Evolutionary conservation across 2,329 filamentous ascomycete species (phyloP), one percentile per base, ranked within the genome.

Genomic region (Scolecobasidium constrictum): DNA sequence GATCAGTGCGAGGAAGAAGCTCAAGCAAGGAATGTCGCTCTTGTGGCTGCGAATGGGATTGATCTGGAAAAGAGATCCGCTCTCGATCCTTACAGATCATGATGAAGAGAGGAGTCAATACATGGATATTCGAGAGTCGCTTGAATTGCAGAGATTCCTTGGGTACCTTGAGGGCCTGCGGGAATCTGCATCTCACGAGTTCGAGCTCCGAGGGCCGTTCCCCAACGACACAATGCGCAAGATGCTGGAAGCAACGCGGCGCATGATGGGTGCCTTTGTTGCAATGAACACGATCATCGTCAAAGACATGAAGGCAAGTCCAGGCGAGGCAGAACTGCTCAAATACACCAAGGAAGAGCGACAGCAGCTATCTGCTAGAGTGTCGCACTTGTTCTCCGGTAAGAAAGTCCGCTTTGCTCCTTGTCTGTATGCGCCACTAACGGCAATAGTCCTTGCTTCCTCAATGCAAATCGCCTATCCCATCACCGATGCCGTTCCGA

Each of bases 401-500:
- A 57, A 51, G n/a, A n/a, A n/a, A n/a, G 68, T 21, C 22, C 11
- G 19, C 6, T n/a, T n/a, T 19, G 37, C 23, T 15, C 34, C 13
- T 23, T 41, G 36, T 20, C 19, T 5, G 9, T 26, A 18, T 4
- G 18, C 18, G 5, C 17, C 28, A 41, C 54, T 59, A 38, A 56
- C 33, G 3, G 28, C 12, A 19, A 13, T 40, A 59, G 92, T 96
- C 4, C 75, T 98, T 48, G 92, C 92, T 2, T 92, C 84, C 34
- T 94, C 85, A 12, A 78, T 96, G 65, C 94, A 94, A 70, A 73
- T 96, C 6, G 88, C 94, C 62, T 96, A 94, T 53, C 88, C 92
- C 0, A 71, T 98, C 46, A 90, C 83, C 26, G 87, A 95, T 56
- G 85, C 84, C 11, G 71, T 96, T 34, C 92, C 92, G 0, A 87